Evolutionary conservation across 1,284 basidiomycete genomes (phyloP).

Genomic region (Moniliella sp.): DNA sequence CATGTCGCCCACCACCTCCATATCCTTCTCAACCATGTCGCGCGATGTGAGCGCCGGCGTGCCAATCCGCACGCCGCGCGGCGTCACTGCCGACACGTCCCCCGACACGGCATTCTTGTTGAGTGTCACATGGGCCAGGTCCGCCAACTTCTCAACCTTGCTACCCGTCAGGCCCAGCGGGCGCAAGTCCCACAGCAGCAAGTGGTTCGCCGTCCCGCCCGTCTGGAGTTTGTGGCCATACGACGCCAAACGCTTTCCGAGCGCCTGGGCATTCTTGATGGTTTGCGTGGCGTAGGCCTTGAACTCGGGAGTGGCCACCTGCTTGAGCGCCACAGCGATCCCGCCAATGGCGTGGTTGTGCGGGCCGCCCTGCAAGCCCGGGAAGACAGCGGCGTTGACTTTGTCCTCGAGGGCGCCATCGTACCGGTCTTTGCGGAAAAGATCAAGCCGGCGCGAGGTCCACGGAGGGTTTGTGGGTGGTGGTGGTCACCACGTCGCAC

Average conservation of each 20-base stretch:
- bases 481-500: slow-evolving; percentile 53
- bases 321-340: slow-evolving; percentile 76
- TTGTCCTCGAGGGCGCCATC: slow-evolving; percentile 82
- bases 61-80: slow-evolving; percentile 90
- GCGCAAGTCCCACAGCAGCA: slow-evolving; percentile 89
- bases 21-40: slow-evolving; percentile 67
- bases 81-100: slow-evolving; percentile 75
- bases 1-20: slow-evolving; percentile 67
- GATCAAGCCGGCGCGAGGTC: slow-evolving; percentile 88
- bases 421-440: slow-evolving; percentile 81
- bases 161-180: slow-evolving; percentile 83
- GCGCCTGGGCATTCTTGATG: slow-evolving; percentile 40
- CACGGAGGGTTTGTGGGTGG: slow-evolving; percentile 92
- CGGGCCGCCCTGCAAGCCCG: slow-evolving; percentile 96
- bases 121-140: slow-evolving; percentile 59
- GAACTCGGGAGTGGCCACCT: slow-evolving; percentile 73
- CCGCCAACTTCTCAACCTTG: slow-evolving; percentile 95
- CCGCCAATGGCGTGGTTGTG: slow-evolving; percentile 97
- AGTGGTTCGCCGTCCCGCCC: slow-evolving; percentile 86
- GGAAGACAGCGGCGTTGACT: slow-evolving; percentile 96
- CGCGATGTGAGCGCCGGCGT: slow-evolving; percentile 83
- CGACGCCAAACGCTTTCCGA: slow-evolving; percentile 21
- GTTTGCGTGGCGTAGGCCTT: slow-evolving; percentile 83
- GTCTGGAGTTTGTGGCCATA: slow-evolving; percentile 69
- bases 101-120: slow-evolving; percentile 85